phyloP scores from a whole-genome alignment of 495 filamentous ascomycete species.

The Ramalina peruviana region DNA sequence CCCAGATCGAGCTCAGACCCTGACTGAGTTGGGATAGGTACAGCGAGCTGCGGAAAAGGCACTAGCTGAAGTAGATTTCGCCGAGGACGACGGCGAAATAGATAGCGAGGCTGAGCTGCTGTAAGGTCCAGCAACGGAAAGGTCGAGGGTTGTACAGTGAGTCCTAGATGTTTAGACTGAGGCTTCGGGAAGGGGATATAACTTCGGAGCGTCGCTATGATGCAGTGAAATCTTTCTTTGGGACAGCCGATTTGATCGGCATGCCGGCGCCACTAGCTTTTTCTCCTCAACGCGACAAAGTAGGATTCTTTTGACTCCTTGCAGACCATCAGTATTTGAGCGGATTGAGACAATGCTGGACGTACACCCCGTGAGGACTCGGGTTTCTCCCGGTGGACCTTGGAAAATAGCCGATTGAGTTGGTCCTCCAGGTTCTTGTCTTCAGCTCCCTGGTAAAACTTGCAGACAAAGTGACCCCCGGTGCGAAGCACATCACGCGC shows the following conservation, averaged over 20 bases:
- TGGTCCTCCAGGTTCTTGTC: conserved; percentile 62
- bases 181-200: too few species aligned
- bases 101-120: conserved; percentile 27
- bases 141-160: too few species aligned
- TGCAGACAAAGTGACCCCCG: conserved; percentile 86
- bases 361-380: conserved; percentile 75
- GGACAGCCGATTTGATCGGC: conserved; percentile 1
- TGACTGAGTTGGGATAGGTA: conserved; percentile 28
- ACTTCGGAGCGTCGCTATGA: too few species aligned
- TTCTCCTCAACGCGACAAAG: conserved; percentile 63
- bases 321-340: not conserved
- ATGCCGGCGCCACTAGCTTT: conserved; percentile 26
- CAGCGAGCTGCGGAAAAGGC: conserved; percentile 67
- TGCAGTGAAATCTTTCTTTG: too few species aligned
- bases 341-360: not conserved
- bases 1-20: not conserved
- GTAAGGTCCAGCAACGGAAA: conserved; percentile 1
- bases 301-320: conserved; percentile 87
- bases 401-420: conserved; percentile 59
- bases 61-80: conserved; percentile 43
- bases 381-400: conserved; percentile 76
- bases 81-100: conserved; percentile 33
- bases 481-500: conserved; percentile 66
- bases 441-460: conserved; percentile 86
- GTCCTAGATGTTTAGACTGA: too few species aligned